These are phyloP conservation scores for Ilyonectria robusta DNA, from an alignment of 2,329 filamentous ascomycete genomes.

Conservation along the genomic window DNA sequence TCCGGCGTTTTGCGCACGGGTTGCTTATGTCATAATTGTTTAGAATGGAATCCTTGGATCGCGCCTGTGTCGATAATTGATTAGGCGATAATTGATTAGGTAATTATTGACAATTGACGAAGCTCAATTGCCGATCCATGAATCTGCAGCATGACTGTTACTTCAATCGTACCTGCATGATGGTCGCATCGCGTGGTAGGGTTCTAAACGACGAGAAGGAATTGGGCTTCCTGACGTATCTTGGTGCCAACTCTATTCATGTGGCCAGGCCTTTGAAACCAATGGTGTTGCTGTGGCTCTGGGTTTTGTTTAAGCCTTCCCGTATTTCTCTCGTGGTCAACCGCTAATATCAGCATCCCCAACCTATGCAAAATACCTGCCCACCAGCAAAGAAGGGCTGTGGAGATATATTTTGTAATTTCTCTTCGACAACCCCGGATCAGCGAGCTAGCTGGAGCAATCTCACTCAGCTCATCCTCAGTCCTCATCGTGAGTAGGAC, in stretches of 20 bases:
- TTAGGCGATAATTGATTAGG: no score
- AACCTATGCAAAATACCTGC: background rate
- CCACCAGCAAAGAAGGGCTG: background rate
- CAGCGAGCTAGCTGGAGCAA: slow-evolving; percentile 5
- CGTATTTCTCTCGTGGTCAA: background rate
- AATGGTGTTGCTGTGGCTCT: background rate
- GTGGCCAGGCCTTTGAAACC: no score
- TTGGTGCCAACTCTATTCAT: background rate
- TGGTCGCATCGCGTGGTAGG: background rate
- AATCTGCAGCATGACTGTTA: background rate
- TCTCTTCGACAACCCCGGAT: slow-evolving; percentile 17
- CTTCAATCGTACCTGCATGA: background rate
- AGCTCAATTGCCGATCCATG: no score
- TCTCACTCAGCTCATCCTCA: background rate
- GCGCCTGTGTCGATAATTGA: background rate
- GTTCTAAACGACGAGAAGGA: background rate
- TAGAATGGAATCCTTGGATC: background rate
- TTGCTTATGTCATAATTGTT: slow-evolving; percentile 10
- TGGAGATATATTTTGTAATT: background rate
- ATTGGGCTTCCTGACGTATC: background rate
- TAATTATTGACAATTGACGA: no score
- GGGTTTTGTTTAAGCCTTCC: background rate
- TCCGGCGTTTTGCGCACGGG: slow-evolving; percentile 20
- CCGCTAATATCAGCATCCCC: background rate
- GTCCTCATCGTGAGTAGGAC: no score